A percentile compares a stretch with the other conserved stretches of the same genome.
Conservation (phyloP, 2,329 filamentous ascomycete species). For the Phialocephala sp. region DNA sequence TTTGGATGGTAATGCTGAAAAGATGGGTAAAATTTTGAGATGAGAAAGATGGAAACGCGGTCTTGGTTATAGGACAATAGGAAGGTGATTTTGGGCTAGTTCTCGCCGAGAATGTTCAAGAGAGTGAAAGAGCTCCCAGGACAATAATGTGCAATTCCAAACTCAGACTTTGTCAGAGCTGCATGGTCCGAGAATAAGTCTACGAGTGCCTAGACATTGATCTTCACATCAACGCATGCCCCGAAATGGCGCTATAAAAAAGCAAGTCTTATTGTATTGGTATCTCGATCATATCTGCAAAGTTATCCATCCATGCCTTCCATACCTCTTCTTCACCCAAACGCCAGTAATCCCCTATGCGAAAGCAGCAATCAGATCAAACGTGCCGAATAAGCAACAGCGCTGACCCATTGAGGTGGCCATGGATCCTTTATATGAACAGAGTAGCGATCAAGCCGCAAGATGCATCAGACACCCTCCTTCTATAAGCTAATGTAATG, state of each 20-base stretch:
- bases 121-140: background rate
- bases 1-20: background rate
- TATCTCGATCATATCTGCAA: constrained; percentile 28
- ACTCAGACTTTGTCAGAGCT: background rate
- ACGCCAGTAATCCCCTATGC: constrained; percentile 23
- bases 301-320: constrained; percentile 15
- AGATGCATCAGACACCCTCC: constrained; percentile 26
- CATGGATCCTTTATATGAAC: constrained; percentile 25
- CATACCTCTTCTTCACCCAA: constrained; percentile 18
- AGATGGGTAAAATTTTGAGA: background rate
- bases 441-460: constrained; percentile 21
- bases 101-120: background rate
- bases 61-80: background rate
- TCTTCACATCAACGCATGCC: background rate
- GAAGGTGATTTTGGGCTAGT: background rate
- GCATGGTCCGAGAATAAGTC: background rate
- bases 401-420: constrained; percentile 30
- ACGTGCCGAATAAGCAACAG: constrained; percentile 9
- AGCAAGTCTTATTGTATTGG: constrained; percentile 29
- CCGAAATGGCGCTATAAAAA: constrained; percentile 4
- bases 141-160: background rate
- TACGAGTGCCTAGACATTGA: background rate
- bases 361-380: constrained; percentile 17
- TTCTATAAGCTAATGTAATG: constrained; percentile 23
- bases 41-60: background rate